Conservation (phyloP, 1,284 basidiomycete species). For the Ganoderma meredithae region DNA sequence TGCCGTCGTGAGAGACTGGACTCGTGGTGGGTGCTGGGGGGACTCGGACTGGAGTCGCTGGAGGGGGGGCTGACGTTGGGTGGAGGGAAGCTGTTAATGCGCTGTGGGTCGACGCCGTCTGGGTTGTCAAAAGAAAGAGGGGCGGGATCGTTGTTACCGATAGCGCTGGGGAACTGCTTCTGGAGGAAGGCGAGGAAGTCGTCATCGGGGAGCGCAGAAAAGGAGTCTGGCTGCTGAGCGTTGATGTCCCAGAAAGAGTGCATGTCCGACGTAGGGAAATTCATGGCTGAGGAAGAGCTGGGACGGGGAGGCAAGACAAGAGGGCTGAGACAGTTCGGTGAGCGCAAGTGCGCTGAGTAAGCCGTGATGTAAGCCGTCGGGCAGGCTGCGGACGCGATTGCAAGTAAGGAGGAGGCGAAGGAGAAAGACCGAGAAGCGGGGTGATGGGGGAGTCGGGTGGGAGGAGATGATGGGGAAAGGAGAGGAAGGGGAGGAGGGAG, state of each 20-base stretch:
- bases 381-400: neutral
- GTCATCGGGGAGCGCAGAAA: conserved; percentile 74
- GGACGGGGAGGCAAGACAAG: conserved; percentile 15
- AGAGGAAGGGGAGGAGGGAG: conserved; percentile 22
- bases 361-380: conserved; percentile 10
- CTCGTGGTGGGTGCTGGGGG: conserved; percentile 55
- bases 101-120: conserved; percentile 65
- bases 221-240: conserved; percentile 55
- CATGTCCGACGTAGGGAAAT: conserved; percentile 40
- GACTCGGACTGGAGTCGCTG: conserved; percentile 75
- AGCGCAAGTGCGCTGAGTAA: conserved; percentile 32
- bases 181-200: conserved; percentile 81
- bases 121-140: conserved; percentile 40
- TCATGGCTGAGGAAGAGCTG: conserved; percentile 39
- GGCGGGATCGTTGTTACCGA: conserved; percentile 29
- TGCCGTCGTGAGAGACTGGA: conserved; percentile 42
- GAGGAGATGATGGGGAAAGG: conserved; percentile 20
- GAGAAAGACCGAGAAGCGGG: neutral
- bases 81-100: conserved; percentile 50
- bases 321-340: conserved; percentile 26
- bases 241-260: conserved; percentile 73
- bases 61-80: conserved; percentile 51
- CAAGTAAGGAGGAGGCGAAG: neutral
- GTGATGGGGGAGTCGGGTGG: conserved; percentile 8
- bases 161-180: conserved; percentile 64